These are phyloP conservation scores for Blastobotrys peoriensis DNA, from an alignment of 805 yeast species.

Conservation along the genomic window DNA sequence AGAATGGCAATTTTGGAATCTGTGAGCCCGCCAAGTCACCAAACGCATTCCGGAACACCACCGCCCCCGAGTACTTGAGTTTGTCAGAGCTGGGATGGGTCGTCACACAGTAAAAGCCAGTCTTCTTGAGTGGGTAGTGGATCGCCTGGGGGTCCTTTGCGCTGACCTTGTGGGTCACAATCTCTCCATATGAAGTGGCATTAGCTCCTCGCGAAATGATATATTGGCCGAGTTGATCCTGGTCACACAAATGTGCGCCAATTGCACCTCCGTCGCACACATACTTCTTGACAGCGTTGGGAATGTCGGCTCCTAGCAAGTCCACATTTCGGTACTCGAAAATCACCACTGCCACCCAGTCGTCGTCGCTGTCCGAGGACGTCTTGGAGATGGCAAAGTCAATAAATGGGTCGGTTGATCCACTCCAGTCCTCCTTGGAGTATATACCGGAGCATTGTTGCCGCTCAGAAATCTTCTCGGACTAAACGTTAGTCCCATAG, in stretches of 20 bases:
- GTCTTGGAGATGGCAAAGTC: slow-evolving; percentile 29
- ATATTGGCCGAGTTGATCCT: slow-evolving; percentile 53
- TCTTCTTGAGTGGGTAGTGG: slow-evolving; percentile 57
- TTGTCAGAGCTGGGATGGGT: slow-evolving; percentile 40
- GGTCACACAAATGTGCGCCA: slow-evolving; percentile 47
- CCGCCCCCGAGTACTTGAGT: slow-evolving; percentile 52
- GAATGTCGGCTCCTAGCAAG: slow-evolving; percentile 51
- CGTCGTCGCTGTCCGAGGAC: slow-evolving; percentile 34
- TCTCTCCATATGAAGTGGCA: slow-evolving; percentile 43
- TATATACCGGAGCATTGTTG: slow-evolving; percentile 90
- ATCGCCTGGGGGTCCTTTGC: slow-evolving; percentile 55
- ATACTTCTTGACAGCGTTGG: slow-evolving; percentile 45
- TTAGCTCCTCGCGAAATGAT: slow-evolving; percentile 43
- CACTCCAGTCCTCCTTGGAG: slow-evolving; percentile 81
- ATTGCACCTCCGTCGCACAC: slow-evolving; percentile 72
- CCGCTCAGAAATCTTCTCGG: slow-evolving; percentile 43
- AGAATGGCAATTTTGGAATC: slow-evolving; percentile 83
- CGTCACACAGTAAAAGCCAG: slow-evolving; percentile 91
- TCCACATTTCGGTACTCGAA: slow-evolving; percentile 79
- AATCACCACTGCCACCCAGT: slow-evolving; percentile 57
- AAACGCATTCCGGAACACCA: slow-evolving; percentile 84
- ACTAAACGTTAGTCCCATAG: slow-evolving; percentile 6
- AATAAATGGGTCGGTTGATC: slow-evolving; percentile 58
- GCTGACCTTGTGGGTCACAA: slow-evolving; percentile 51
- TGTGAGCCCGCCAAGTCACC: slow-evolving; percentile 88